Percentiles rank a stretch among this genome's conserved stretches.
phyloP scores from a whole-genome alignment of 2,329 filamentous ascomycete genomes.

The Calonectria hawksworthii region DNA sequence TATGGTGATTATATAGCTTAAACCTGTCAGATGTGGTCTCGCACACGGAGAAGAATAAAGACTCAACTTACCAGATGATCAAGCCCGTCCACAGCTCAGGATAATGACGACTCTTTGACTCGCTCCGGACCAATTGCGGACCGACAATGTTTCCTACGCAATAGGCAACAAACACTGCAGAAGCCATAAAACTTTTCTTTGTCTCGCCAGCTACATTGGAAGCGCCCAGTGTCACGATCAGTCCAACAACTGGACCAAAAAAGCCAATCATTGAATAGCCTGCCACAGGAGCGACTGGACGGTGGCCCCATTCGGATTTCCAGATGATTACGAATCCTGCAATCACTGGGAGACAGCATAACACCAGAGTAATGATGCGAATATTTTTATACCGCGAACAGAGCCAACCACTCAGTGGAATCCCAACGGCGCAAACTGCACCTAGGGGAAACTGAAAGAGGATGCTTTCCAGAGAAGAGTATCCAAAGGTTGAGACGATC shows the following conservation, averaged over 20 bases:
- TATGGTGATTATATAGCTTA: neutral
- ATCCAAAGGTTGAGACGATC: neutral
- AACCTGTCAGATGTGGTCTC: neutral
- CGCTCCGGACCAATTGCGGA: neutral
- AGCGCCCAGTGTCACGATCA: neutral
- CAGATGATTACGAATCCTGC: neutral
- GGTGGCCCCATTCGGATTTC: neutral
- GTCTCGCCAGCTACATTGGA: neutral
- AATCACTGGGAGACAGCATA: neutral
- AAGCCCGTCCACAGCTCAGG: neutral
- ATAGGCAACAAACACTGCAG: neutral
- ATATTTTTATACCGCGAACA: neutral
- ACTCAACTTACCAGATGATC: neutral
- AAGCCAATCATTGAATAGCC: neutral
- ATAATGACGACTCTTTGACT: neutral
- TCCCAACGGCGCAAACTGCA: neutral
- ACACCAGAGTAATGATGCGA: neutral
- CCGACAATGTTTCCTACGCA: neutral
- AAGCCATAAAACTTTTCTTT: neutral
- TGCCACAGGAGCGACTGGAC: neutral
- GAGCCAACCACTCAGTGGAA: neutral
- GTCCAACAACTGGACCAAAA: neutral
- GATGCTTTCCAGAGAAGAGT: neutral
- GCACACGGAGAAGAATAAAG: neutral
- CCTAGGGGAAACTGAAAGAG: neutral